These are phyloP conservation scores for Clitopilus hobsonii DNA, from an alignment of 768 basidiomycete species.

Conservation along the genomic window DNA sequence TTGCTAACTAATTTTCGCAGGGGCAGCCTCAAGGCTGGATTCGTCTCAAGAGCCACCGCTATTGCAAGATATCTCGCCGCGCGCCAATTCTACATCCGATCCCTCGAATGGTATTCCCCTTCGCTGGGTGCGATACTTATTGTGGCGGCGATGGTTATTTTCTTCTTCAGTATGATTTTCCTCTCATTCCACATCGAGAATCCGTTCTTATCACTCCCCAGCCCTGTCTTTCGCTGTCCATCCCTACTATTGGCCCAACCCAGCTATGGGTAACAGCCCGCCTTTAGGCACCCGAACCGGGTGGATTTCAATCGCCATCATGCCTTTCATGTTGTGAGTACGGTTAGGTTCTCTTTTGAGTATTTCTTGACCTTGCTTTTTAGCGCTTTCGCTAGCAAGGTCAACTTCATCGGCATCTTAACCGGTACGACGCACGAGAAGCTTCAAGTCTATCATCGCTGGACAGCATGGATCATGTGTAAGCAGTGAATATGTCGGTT, in stretches of 20 bases:
- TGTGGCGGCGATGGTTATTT: constrained; percentile 17
- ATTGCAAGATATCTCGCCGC: constrained; percentile 14
- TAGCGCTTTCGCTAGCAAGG: constrained; percentile 29
- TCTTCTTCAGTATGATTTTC: constrained; percentile 15
- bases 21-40: not conserved
- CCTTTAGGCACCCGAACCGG: constrained; percentile 25
- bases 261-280: constrained; percentile 23
- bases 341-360: not conserved
- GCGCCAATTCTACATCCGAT: constrained; percentile 17
- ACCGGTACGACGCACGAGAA: constrained; percentile 30
- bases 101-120: constrained; percentile 21
- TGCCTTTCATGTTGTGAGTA: constrained; percentile 29
- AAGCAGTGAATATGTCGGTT: constrained; percentile 3
- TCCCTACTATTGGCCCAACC: constrained; percentile 25
- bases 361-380: not conserved
- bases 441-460: constrained; percentile 31
- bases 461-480: constrained; percentile 29
- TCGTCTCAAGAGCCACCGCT: constrained; percentile 15
- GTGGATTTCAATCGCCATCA: constrained; percentile 29
- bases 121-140: constrained; percentile 20
- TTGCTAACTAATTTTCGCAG: not conserved
- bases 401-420: constrained; percentile 25
- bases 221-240: constrained; percentile 18
- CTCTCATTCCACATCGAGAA: no score
- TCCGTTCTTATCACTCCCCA: not conserved